A percentile compares a stretch with the other conserved stretches of the same genome.
These are phyloP conservation scores for Lineolata rhizophorae DNA, from an alignment of 495 filamentous ascomycete genomes.

Conservation along the genomic window DNA sequence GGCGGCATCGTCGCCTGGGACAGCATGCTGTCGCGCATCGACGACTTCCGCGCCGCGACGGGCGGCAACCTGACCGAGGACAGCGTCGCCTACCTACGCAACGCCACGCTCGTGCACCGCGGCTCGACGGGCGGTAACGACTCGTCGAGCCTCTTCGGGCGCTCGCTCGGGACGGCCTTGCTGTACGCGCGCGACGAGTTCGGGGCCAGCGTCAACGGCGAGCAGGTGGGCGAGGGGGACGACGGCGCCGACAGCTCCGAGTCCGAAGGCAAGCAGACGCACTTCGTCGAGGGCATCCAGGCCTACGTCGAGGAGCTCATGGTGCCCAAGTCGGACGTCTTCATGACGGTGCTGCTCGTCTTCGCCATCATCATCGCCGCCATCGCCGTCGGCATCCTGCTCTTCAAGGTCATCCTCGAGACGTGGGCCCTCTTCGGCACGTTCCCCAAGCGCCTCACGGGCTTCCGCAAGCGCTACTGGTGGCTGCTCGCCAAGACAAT, in stretches of 20 bases:
- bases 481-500: constrained; percentile 69
- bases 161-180: constrained; percentile 28
- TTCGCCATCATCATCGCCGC: constrained; percentile 71
- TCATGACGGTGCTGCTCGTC: constrained; percentile 84
- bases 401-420: constrained; percentile 85
- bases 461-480: constrained; percentile 95
- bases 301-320: constrained; percentile 53
- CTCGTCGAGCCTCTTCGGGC: constrained; percentile 25
- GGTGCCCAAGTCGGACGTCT: constrained; percentile 76
- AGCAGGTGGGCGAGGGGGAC: constrained; percentile 11
- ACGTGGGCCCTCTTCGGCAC: constrained; percentile 73
- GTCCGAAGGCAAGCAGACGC: constrained; percentile 17
- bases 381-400: constrained; percentile 67
- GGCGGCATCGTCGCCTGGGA: constrained; percentile 69
- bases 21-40: constrained; percentile 60
- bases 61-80: constrained; percentile 70
- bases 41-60: constrained; percentile 56
- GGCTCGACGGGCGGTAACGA: constrained; percentile 23
- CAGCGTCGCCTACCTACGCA: constrained; percentile 52
- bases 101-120: constrained; percentile 45
- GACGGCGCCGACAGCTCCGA: constrained; percentile 12
- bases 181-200: constrained; percentile 31
- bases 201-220: constrained; percentile 29
- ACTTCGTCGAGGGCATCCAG: constrained; percentile 44
- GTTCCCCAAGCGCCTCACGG: constrained; percentile 59